Evolutionary conservation across 345 rosid species (phyloP).

Genomic region (Eucalyptus sp.): DNA sequence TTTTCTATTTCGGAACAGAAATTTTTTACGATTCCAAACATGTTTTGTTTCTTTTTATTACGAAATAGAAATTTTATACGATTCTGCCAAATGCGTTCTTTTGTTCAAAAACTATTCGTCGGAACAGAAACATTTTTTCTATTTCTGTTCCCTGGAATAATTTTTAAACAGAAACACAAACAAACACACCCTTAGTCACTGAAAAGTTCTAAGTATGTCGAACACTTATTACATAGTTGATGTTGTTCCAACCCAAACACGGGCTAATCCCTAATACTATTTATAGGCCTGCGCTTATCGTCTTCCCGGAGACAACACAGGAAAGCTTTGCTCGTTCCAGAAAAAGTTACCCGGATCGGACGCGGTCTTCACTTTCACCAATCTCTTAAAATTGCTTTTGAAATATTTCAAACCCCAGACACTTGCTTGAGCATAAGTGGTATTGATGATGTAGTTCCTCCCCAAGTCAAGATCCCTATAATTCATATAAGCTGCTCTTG

Average conservation of each 20-base stretch:
- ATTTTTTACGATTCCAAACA: no score
- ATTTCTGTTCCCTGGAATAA: no score
- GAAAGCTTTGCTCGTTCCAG: constrained; percentile 14
- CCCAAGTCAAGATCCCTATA: neutral
- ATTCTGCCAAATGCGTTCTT: no score
- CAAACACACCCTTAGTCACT: no score
- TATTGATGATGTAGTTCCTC: neutral
- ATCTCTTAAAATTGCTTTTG: constrained; percentile 1
- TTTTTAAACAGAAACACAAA: no score
- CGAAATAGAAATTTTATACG: no score
- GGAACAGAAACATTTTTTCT: no score
- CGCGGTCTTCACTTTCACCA: constrained; percentile 10
- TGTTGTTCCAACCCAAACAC: neutral
- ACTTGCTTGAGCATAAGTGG: neutral
- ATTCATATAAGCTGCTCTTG: neutral
- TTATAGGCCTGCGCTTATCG: neutral
- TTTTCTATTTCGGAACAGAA: no score
- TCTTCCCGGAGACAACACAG: neutral
- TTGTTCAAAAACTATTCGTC: no score
- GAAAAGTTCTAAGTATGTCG: neutral
- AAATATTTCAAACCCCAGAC: neutral
- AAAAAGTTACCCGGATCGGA: constrained; percentile 13
- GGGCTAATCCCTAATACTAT: no score
- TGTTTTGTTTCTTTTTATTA: no score
- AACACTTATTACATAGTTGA: neutral